Conservation (phyloP, 2,329 filamentous ascomycete genomes). For the Lomentospora prolificans region DNA sequence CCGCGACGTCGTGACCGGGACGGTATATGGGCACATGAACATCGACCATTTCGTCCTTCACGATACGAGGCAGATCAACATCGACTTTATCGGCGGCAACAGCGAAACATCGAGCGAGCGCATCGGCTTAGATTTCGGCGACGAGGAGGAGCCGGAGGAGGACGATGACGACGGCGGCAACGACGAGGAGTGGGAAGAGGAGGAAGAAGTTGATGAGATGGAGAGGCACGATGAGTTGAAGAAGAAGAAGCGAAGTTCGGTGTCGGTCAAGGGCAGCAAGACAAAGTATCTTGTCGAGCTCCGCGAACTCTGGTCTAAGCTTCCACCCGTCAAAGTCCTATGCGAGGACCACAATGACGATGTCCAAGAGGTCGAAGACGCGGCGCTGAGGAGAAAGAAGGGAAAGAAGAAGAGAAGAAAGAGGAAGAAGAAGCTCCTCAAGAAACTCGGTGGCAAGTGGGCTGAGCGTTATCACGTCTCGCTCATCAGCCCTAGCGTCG, state of each 20-base stretch:
- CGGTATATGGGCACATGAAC: constrained; percentile 93
- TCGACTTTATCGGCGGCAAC: constrained; percentile 21
- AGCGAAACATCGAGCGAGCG: constrained; percentile 47
- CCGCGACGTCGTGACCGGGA: constrained; percentile 74
- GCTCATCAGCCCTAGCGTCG: constrained; percentile 74
- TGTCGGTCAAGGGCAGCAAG: neutral
- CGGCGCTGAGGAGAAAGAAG: constrained; percentile 14
- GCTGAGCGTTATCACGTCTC: constrained; percentile 79
- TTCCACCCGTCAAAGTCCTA: constrained; percentile 37
- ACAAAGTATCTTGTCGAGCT: constrained; percentile 51
- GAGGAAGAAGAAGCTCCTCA: constrained; percentile 43
- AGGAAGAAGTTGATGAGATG: constrained; percentile 24
- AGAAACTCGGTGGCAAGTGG: constrained; percentile 65
- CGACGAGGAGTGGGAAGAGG: constrained; percentile 43
- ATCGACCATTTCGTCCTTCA: constrained; percentile 94
- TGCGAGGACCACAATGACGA: neutral
- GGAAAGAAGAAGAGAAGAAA: constrained; percentile 27
- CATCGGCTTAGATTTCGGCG: constrained; percentile 55
- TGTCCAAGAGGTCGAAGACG: constrained; percentile 12
- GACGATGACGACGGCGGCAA: constrained; percentile 16
- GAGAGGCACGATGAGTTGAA: neutral
- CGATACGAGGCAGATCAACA: constrained; percentile 67
- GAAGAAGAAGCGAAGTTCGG: neutral
- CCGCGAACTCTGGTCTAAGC: constrained; percentile 63
- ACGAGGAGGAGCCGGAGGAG: constrained; percentile 20